Conservation (phyloP, 179 eudicot species). For the Silene noctiflora region DNA sequence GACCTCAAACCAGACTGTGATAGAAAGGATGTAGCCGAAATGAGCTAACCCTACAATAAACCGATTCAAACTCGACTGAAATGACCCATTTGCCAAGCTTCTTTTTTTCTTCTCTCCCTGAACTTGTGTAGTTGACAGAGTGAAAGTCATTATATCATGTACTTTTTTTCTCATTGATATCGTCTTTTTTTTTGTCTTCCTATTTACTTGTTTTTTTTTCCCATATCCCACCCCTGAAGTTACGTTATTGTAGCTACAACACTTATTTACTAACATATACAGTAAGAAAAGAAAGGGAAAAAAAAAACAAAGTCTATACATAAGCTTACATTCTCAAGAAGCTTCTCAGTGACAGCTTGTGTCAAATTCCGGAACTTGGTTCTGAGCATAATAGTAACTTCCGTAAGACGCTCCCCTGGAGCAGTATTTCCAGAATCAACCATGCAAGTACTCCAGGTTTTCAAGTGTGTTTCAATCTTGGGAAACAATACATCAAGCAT, state of each 20-base stretch:
- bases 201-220: not conserved
- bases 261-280: not conserved
- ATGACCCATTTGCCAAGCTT: not conserved
- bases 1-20: not conserved
- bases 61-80: not conserved
- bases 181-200: not conserved
- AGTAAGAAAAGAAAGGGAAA: not conserved
- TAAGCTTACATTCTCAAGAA: conserved; percentile 62
- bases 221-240: not conserved
- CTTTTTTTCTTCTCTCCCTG: not conserved
- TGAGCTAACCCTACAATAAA: too few relatives aligned
- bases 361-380: conserved; percentile 70
- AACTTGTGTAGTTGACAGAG: not conserved
- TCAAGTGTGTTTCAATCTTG: conserved; percentile 55
- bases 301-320: not conserved
- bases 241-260: not conserved
- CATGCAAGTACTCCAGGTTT: conserved; percentile 66
- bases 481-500: conserved; percentile 73
- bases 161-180: not conserved
- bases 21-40: too few relatives aligned
- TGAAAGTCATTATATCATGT: not conserved
- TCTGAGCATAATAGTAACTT: conserved; percentile 70
- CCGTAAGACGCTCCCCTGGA: conserved; percentile 77
- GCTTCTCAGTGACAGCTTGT: conserved; percentile 74
- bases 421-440: conserved; percentile 50